Evolutionary conservation across 805 yeast genomes (phyloP), one percentile per base, ranked within the genome.

Genomic region (Vanderwaltozyma polyspora): DNA sequence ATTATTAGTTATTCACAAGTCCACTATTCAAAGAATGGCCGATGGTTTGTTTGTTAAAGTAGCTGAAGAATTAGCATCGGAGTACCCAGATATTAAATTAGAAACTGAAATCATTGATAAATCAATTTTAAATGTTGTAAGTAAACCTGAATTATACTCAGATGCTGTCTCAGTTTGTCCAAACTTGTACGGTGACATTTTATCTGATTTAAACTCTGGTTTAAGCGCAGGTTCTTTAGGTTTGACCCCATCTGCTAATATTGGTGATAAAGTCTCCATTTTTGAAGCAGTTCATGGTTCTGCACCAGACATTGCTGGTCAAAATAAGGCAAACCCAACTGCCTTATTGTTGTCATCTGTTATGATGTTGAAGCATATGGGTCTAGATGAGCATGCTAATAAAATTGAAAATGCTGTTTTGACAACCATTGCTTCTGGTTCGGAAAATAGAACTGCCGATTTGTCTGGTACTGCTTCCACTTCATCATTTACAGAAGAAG

Each of bases 201-300:
- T 91, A 80, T 89, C 97, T 46, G 97, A 91, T 66, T 71, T 91
- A 63, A 85, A 94, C 51, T 83, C 95, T 40, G 98, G 97, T 67
- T 72, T 91, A 57, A 53, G 60, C 34, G 93, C 93, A 48, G 98
- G 98, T 62, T 97, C 98, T 60, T 75, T 91, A 57, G 98, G 98
- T 67, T 76, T 91, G 62, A 91, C 97, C 42, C 98, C 98, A 48
- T 85, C 95, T 41, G 98, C 95, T 63, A 91, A 91, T 77, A 91
- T 91, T 87, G 98, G 98, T 70, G 84, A 85, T 72, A 79, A 82
- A 62, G 94, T 89, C 44, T 84, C 96, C 38, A 89, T 91, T 60
- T 91, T 91, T 63, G 98, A 91, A 75, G 98, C 98, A 45, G 98
- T 91, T 57, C 98, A 91, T 65, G 98, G 98, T 63, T 87, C 97